Evolutionary conservation across 176 grass and related monocot species (phyloP), one percentile per base, ranked within the genome.

Genomic region (Oryza longistaminata): DNA sequence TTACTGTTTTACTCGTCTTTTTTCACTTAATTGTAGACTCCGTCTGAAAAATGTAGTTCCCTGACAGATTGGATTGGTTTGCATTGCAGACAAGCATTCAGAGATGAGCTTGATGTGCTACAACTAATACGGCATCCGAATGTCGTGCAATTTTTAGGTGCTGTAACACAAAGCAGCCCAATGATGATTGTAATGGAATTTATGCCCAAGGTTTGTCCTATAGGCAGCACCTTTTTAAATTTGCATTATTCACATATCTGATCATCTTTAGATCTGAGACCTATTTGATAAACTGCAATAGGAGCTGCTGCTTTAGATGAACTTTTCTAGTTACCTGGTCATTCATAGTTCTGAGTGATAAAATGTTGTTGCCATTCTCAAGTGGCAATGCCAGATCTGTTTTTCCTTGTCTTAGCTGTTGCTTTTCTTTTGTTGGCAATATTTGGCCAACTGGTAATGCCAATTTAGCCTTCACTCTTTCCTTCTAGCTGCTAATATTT

Each of bases 121-220:
- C 96, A 96, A 83, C 86, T 96, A 76, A 86, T 99, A 86, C 90
- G 96, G 14, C 96, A 99, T 92, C 96, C 96, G 43, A 99, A 99
- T 88, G 96, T 99, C 3, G 96, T 96, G 43, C 96, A 99, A 75
- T 99, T 99, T 87, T 87, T 99, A 82, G 96, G 96, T 45, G 96
- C 93, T 75, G 93, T 99, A 77, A 99, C 96, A 89, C 96, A 99
- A 83, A 96, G 93, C 76, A 99, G 68, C 71, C 96, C 96, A 31
- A 99, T 99, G 96, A 99, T 99, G 96, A 99, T 99, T 84, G 96
- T 99, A 9, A 99, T 94, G 66, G 96, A 99, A 85, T 99, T 76
- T 92, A 88, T 99, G 90, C 93, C 91, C 49, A 99, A 99, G 96
- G 96, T 99, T 90, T 81, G 83, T 78, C 67, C 66, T 66, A 48